These are phyloP conservation scores for Cardamine chenopodiifolia DNA, from an alignment of 345 rosid genomes.

Conservation along the genomic window DNA sequence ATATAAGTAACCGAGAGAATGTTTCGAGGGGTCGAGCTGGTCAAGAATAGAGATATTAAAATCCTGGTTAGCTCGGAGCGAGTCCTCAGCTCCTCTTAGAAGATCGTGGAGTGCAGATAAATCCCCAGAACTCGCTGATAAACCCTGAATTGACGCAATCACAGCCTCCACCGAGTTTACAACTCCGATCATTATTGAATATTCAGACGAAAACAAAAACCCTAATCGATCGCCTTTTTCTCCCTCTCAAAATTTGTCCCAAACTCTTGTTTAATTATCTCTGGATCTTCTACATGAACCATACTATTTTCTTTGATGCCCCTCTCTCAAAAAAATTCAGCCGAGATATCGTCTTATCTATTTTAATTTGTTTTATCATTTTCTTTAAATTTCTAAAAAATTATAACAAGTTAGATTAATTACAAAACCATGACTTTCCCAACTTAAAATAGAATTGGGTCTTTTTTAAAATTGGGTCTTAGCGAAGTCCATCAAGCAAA, in stretches of 20 bases:
- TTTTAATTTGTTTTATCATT: too few relatives aligned
- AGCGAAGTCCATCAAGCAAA: too few relatives aligned
- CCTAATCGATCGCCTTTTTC: slow-evolving; percentile 46
- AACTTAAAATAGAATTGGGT: too few relatives aligned
- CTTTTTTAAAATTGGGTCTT: too few relatives aligned
- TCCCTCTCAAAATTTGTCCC: slow-evolving; percentile 24
- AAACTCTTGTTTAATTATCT: slow-evolving; percentile 7
- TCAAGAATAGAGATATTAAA: slow-evolving; percentile 54
- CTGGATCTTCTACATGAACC: slow-evolving; percentile 35
- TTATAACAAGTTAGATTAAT: too few relatives aligned
- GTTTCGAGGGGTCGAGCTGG: slow-evolving; percentile 67
- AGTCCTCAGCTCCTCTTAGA: slow-evolving; percentile 56
- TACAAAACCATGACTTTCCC: too few relatives aligned
- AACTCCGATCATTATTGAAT: slow-evolving; percentile 9
- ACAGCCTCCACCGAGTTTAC: slow-evolving; percentile 55
- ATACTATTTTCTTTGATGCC: too few relatives aligned
- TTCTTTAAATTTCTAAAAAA: too few relatives aligned
- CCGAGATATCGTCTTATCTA: too few relatives aligned
- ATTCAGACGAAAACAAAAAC: slow-evolving; percentile 13
- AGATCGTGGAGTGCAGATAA: slow-evolving; percentile 52
- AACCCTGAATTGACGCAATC: slow-evolving; percentile 66
- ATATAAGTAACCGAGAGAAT: slow-evolving; percentile 78
- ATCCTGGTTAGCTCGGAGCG: slow-evolving; percentile 54
- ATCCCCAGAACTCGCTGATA: slow-evolving; percentile 56
- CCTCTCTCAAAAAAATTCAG: too few relatives aligned